phyloP scores from a whole-genome alignment of 768 basidiomycete genomes.

The Gautieria morchelliformis region DNA sequence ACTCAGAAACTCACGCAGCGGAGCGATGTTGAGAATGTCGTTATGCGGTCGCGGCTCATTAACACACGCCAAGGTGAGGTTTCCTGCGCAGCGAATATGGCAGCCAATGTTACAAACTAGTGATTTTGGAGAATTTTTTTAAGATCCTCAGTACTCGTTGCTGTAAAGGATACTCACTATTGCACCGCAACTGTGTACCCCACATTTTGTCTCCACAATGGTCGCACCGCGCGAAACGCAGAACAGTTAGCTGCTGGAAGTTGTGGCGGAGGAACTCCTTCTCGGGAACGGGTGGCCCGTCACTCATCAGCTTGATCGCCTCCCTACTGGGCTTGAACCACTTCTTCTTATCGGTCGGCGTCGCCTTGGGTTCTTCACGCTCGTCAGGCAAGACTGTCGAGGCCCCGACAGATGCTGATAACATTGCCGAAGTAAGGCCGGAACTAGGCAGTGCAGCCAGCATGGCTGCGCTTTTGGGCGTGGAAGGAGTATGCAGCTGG shows the following conservation, averaged over 20 bases:
- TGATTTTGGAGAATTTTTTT: background rate
- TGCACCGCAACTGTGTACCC: slow-evolving; percentile 91
- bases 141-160: background rate
- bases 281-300: background rate
- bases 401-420: background rate
- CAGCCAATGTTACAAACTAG: slow-evolving; percentile 78
- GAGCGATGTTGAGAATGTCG: slow-evolving; percentile 19
- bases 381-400: slow-evolving; percentile 4
- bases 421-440: background rate
- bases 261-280: slow-evolving; percentile 49
- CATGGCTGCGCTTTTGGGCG: background rate
- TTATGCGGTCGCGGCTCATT: slow-evolving; percentile 18
- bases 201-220: slow-evolving; percentile 98
- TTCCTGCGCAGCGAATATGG: slow-evolving; percentile 76
- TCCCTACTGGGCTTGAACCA: slow-evolving; percentile 8
- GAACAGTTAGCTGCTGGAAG: slow-evolving; percentile 82
- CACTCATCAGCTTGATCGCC: background rate
- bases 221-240: slow-evolving; percentile 88
- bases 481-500: background rate
- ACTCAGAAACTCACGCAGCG: slow-evolving; percentile 23
- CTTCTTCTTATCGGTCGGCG: background rate
- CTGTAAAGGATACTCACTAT: slow-evolving; percentile 42
- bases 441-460: background rate
- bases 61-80: slow-evolving; percentile 57
- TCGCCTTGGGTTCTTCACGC: slow-evolving; percentile 4